Evolutionary conservation across 768 basidiomycete genomes (phyloP).

Genomic region (Rhodotorula toruloides): DNA sequence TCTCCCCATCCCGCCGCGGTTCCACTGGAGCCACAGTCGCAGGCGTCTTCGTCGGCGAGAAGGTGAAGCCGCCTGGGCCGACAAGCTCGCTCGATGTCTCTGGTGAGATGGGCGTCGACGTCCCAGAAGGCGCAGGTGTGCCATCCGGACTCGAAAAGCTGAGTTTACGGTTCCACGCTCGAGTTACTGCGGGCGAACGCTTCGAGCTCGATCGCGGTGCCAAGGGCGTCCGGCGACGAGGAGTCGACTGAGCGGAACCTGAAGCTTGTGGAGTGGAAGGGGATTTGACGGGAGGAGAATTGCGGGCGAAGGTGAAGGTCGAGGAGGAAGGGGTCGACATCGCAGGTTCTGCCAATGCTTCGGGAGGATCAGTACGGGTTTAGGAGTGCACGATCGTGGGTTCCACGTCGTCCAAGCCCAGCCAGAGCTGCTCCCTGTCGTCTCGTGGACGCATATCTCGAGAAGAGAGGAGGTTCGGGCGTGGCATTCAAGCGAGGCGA

Average conservation of each 20-base stretch:
- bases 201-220: not conserved
- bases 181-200: not conserved
- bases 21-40: not conserved
- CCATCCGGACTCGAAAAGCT: not conserved
- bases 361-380: no score
- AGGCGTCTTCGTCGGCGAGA: not conserved
- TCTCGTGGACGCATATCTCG: no score
- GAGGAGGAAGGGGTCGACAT: not conserved
- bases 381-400: no score
- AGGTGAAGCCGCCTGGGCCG: not conserved
- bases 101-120: not conserved
- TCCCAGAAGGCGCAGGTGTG: not conserved
- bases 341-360: no score
- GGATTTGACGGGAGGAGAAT: not conserved
- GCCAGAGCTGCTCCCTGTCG: no score
- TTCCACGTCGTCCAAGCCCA: no score
- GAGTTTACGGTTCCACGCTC: not conserved
- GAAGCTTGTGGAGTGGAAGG: not conserved
- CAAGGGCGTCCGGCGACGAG: not conserved
- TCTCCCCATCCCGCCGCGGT: no score
- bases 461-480: no score
- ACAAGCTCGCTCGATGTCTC: not conserved
- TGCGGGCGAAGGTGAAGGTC: not conserved
- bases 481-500: no score
- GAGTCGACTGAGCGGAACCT: accelerated